phyloP scores from a whole-genome alignment of 192 early-diverging fungal genomes.

The Coemansia sp. region DNA sequence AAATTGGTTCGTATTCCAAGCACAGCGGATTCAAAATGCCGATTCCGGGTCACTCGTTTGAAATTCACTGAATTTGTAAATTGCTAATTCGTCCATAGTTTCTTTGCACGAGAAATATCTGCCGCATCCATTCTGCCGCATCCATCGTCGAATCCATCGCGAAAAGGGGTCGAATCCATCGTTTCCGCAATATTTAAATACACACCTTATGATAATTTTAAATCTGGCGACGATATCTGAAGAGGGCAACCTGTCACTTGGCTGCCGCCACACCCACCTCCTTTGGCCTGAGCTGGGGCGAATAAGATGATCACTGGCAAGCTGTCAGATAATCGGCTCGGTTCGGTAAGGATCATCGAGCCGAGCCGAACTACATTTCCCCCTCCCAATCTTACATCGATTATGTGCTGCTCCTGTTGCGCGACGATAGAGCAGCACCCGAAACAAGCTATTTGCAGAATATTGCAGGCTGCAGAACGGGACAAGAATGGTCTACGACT shows the following conservation, averaged over 20 bases:
- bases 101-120: not conserved
- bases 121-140: conserved; percentile 4
- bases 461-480: not conserved
- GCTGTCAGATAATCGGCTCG: not conserved
- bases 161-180: not conserved
- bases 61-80: not conserved
- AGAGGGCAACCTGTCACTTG: conserved; percentile 5
- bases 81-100: not conserved
- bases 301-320: too few relatives aligned
- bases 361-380: not conserved
- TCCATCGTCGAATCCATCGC: conserved; percentile 5
- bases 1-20: not conserved
- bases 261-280: conserved; percentile 2
- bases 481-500: not conserved
- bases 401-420: not conserved
- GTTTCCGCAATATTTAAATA: not conserved
- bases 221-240: conserved; percentile 6
- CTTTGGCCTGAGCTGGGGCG: not conserved
- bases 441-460: conserved; percentile 2
- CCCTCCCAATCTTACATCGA: not conserved
- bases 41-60: not conserved
- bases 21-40: not conserved
- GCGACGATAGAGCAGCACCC: conserved; percentile 1
- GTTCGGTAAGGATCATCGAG: not conserved
- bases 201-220: conserved; percentile 5